A percentile compares a stretch with the other conserved stretches of the same genome.
These are phyloP conservation scores for Candida ascalaphidarum DNA, from an alignment of 805 yeast genomes.

Conservation along the genomic window DNA sequence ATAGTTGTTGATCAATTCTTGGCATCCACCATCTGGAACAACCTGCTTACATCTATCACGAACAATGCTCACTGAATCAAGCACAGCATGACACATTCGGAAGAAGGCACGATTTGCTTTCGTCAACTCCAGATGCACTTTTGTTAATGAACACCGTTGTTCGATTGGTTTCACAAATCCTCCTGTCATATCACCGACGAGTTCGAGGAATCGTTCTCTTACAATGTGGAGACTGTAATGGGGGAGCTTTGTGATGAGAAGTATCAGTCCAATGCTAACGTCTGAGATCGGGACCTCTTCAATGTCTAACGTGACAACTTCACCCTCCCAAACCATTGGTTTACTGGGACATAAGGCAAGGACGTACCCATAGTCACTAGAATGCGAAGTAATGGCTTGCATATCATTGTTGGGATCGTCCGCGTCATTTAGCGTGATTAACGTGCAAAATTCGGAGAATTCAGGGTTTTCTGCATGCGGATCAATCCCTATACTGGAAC, in stretches of 20 bases:
- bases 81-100: conserved; percentile 54
- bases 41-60: conserved; percentile 47
- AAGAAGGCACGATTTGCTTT: conserved; percentile 59
- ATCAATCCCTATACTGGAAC: conserved; percentile 30
- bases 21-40: conserved; percentile 46
- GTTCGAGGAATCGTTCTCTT: conserved; percentile 46
- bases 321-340: conserved; percentile 89
- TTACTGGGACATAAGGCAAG: conserved; percentile 70
- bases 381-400: too few species aligned
- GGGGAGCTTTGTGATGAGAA: conserved; percentile 67
- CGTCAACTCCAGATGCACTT: conserved; percentile 66
- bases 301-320: conserved; percentile 48
- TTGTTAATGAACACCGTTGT: conserved; percentile 60
- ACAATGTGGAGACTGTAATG: conserved; percentile 44
- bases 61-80: conserved; percentile 50
- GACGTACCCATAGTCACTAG: conserved; percentile 45
- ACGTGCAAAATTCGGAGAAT: conserved; percentile 17
- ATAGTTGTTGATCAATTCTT: conserved; percentile 66
- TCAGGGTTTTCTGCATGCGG: conserved; percentile 14
- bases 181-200: conserved; percentile 41
- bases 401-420: neutral
- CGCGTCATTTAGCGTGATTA: conserved; percentile 2
- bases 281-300: conserved; percentile 42
- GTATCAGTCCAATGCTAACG: conserved; percentile 57
- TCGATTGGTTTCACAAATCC: conserved; percentile 38